Base-by-base conservation (phyloP, 2,329 filamentous ascomycete genomes). In the Cladosporium velox region DNA sequence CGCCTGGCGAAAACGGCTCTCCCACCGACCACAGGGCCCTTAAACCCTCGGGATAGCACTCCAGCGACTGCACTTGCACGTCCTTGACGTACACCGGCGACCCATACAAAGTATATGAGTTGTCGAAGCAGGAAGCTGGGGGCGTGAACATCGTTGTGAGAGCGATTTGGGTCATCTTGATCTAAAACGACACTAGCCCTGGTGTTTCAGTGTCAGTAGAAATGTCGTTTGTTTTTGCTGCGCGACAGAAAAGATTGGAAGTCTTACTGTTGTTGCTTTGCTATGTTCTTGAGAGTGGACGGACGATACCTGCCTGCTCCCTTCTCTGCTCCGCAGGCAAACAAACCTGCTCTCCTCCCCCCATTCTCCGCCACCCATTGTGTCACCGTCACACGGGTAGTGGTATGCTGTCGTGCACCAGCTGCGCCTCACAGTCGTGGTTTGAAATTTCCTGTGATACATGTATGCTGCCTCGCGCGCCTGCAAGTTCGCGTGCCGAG, bases 81-180 rank as follows among this genome's bases (percentile, higher is more conserved):
- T 61, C 59, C 35, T 61, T 61, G 28, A 61, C 41, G 44, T 61
- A 61, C 7, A 52, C 41, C 24, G 24, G 10, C 3, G 18, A 11
- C 3, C 18, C 44, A 18, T 61, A 49, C 8, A 26, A 21, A n/a
- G 44, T 61, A 26, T 34, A 61, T 3, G 26, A 49, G 30, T 61
- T 61, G 12, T 61, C 59, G 18, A 49, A 35, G 59, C 59, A 61
- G 1, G 59, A 61, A 18, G 44, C 41, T 7, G 59, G 44, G 7
- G 59, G 59, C 28, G 59, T 61, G 59, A 61, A 61, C 8, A 61
- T 18, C 10, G 44, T 61, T 14, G 44, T 51, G n/a, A 61, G 44
- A 6, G 59, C 41, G 21, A 49, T 47, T 14, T 60, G 21, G 15
- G 38, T 6, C 38, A 41, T 24, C 24, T 24, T 24, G 24, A 24